Percentiles rank a stretch among this genome's conserved stretches.
These are phyloP conservation scores for Coniochaeta sp. DNA, from an alignment of 2,329 filamentous ascomycete species.

Conservation along the genomic window DNA sequence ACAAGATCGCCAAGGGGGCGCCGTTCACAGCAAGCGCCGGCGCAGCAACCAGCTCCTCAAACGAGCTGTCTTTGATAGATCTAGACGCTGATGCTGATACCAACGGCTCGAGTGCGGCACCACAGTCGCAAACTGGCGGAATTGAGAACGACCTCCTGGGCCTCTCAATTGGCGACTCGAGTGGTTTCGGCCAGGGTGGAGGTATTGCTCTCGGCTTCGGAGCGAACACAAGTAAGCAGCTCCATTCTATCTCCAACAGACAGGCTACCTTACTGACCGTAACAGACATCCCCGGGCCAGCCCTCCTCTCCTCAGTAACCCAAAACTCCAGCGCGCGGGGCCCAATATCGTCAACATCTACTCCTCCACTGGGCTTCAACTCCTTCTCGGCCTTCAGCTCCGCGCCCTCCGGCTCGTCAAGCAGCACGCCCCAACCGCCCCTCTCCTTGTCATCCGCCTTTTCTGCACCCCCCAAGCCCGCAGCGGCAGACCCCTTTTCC, in stretches of 20 bases:
- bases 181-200: slow-evolving; percentile 64
- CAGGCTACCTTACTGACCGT: slow-evolving; percentile 15
- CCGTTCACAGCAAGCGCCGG: slow-evolving; percentile 50
- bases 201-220: slow-evolving; percentile 73
- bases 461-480: slow-evolving; percentile 31
- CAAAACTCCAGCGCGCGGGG: slow-evolving; percentile 51
- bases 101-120: slow-evolving; percentile 30
- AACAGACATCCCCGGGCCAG: slow-evolving; percentile 56
- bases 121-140: slow-evolving; percentile 48
- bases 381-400: slow-evolving; percentile 49
- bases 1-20: slow-evolving; percentile 76
- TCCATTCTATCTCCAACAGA: background rate
- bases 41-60: slow-evolving; percentile 52
- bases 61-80: slow-evolving; percentile 90
- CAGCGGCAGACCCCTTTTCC: slow-evolving; percentile 44
- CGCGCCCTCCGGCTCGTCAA: slow-evolving; percentile 39
- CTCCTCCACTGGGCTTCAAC: slow-evolving; percentile 36
- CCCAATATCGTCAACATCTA: slow-evolving; percentile 27
- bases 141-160: slow-evolving; percentile 89
- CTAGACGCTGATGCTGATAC: slow-evolving; percentile 63
- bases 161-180: slow-evolving; percentile 66
- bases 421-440: slow-evolving; percentile 45
- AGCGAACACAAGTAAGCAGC: slow-evolving; percentile 54
- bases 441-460: slow-evolving; percentile 38
- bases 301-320: slow-evolving; percentile 57